Percentiles rank a stretch among this genome's conserved stretches.
Evolutionary conservation across 2,329 filamentous ascomycete genomes (phyloP).

Genomic region (Colletotrichum brevisporum): DNA sequence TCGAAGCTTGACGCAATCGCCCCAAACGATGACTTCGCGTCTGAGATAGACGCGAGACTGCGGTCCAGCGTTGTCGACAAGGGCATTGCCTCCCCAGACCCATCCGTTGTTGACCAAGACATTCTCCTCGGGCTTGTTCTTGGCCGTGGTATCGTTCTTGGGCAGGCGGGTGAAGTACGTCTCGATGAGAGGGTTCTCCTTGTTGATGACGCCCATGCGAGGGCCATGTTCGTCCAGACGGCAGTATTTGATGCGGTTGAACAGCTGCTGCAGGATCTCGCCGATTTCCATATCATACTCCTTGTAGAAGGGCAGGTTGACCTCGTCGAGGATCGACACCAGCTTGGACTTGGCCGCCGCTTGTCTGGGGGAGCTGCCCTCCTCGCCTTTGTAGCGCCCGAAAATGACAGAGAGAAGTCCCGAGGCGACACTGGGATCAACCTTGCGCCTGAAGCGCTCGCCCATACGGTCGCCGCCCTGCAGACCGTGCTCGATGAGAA

Average conservation of each 20-base stretch:
- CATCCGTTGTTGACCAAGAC: slow-evolving; percentile 96
- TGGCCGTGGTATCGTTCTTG: slow-evolving; percentile 80
- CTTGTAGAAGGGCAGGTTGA: slow-evolving; percentile 90
- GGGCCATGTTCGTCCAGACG: slow-evolving; percentile 94
- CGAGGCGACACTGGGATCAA: slow-evolving; percentile 80
- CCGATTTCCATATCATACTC: slow-evolving; percentile 90
- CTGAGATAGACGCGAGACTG: slow-evolving; percentile 94
- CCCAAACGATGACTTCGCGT: slow-evolving; percentile 97
- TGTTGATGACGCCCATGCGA: slow-evolving; percentile 83
- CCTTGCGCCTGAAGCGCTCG: slow-evolving; percentile 80
- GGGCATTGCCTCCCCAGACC: slow-evolving; percentile 97
- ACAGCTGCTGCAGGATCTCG: slow-evolving; percentile 90
- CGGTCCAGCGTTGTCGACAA: slow-evolving; percentile 93
- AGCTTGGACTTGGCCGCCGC: slow-evolving; percentile 68
- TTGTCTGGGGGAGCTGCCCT: slow-evolving; percentile 63
- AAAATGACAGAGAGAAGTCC: slow-evolving; percentile 76
- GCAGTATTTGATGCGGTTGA: slow-evolving; percentile 95
- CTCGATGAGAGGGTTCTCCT: slow-evolving; percentile 87
- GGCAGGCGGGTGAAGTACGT: slow-evolving; percentile 94
- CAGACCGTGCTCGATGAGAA: slow-evolving; percentile 79
- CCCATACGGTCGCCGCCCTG: slow-evolving; percentile 81
- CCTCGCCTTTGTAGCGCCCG: slow-evolving; percentile 74
- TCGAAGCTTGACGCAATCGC: slow-evolving; percentile 96
- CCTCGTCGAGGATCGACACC: slow-evolving; percentile 78
- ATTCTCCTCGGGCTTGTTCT: slow-evolving; percentile 81